These are phyloP conservation scores for Xylariaceae sp. DNA, from an alignment of 2,329 filamentous ascomycete species.

Conservation along the genomic window DNA sequence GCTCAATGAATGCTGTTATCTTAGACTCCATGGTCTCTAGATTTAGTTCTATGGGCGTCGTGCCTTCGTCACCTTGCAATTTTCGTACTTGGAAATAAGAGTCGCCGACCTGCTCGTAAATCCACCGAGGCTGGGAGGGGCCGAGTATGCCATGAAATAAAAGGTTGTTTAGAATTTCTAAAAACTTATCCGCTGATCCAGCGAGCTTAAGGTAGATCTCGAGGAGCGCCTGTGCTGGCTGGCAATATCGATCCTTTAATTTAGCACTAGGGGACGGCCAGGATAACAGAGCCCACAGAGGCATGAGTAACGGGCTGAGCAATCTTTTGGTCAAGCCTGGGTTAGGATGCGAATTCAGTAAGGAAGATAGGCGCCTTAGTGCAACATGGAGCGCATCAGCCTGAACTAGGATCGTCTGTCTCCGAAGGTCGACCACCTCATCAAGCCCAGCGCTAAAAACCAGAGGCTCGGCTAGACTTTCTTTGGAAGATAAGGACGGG, in stretches of 20 bases:
- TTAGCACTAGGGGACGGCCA: conserved; percentile 50
- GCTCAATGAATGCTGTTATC: conserved; percentile 54
- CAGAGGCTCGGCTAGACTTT: conserved; percentile 27
- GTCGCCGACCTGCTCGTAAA: conserved; percentile 53
- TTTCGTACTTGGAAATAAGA: conserved; percentile 60
- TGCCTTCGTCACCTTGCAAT: conserved; percentile 31
- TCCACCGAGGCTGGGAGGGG: conserved; percentile 53
- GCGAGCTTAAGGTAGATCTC: conserved; percentile 64
- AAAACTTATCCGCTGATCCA: conserved; percentile 57
- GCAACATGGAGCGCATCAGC: conserved; percentile 56
- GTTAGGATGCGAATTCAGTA: conserved; percentile 70
- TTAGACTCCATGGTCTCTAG: conserved; percentile 56
- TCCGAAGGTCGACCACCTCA: conserved; percentile 55
- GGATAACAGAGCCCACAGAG: conserved; percentile 68
- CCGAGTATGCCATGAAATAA: conserved; percentile 58
- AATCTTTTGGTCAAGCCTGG: conserved; percentile 69
- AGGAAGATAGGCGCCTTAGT: conserved; percentile 60
- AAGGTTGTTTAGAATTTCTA: conserved; percentile 59
- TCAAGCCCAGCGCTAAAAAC: conserved; percentile 40
- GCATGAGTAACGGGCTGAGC: conserved; percentile 62
- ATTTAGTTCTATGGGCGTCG: conserved; percentile 42
- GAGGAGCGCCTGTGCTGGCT: conserved; percentile 58
- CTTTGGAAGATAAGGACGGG: conserved; percentile 45
- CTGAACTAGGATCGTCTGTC: conserved; percentile 52
- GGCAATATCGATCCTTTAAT: conserved; percentile 49